Evolutionary conservation across 345 rosid species (phyloP), one percentile per base, ranked within the genome.

Genomic region (Gynandropsis gynandra): DNA sequence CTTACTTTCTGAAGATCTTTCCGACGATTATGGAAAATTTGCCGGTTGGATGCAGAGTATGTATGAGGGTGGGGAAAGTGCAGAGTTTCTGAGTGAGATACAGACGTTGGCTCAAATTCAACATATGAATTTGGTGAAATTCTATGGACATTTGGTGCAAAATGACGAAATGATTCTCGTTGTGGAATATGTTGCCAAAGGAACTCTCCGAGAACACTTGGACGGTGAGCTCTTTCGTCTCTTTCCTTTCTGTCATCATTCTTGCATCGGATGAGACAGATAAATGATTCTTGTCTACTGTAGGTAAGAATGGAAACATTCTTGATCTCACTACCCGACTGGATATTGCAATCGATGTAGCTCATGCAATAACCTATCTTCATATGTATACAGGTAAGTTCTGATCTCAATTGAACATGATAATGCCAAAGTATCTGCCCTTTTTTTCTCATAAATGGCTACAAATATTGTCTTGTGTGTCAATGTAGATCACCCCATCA

Each of bases 291-390:
- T 18, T 9, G 64, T 37, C 39, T 41, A 24, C 40, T 77, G 59
- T 70, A 87, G 96, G 93, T 40, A 50, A 65, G 18, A 75, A 75
- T 1, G 86, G 86, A 29, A 76, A 67, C 24, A 11, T 64, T 75
- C 82, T 84, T 14, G 87, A 75, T 71, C 64, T 82, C 42, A 76
- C 88, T 37, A 63, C 73, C 11, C 73, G 96, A 57, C 66, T 92
- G 10, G 96, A 82, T 68, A 76, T 87, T 56, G 87, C 93, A 10
- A 79, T 76, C 14, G 93, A 92, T 52, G 81, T 92, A 21, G 96
- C 96, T 50, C 96, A 92, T 68, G 98, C 95, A 1, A 52, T 92
- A 33, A 92, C 98, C 59, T 92, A 92, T 69, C 96, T 92, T 64
- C 96, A 92, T 69, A 82, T 77, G 87, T 92, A 92, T 62, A 85